phyloP scores from a whole-genome alignment of 306 rosid genomes.

The Crotalaria pallida region DNA sequence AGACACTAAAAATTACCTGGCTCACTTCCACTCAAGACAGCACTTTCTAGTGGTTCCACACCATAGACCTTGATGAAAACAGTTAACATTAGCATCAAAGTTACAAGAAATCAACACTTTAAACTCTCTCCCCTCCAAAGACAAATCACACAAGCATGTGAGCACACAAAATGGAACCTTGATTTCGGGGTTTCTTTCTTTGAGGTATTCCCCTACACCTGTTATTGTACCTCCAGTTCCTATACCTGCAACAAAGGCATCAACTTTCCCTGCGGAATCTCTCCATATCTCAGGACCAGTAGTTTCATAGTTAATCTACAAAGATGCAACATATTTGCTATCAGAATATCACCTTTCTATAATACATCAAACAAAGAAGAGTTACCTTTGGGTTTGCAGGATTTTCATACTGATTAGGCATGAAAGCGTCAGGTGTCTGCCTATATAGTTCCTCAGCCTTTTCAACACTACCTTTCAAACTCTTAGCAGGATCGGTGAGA shows the following conservation, averaged over 20 bases:
- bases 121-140: neutral
- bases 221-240: constrained; percentile 74
- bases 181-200: constrained; percentile 57
- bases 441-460: constrained; percentile 42
- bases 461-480: constrained; percentile 35
- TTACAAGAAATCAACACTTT: neutral
- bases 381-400: constrained; percentile 63
- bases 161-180: constrained; percentile 39
- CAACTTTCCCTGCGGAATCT: constrained; percentile 62
- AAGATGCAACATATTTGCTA: neutral
- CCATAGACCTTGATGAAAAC: constrained; percentile 46
- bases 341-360: neutral
- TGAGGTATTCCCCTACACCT: constrained; percentile 64
- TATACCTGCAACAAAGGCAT: constrained; percentile 52
- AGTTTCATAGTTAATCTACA: constrained; percentile 70
- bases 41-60: constrained; percentile 71
- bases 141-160: neutral
- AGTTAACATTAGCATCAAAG: neutral
- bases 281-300: constrained; percentile 86
- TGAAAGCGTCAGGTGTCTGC: constrained; percentile 45
- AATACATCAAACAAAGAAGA: neutral
- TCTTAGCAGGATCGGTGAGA: constrained; percentile 50
- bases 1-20: constrained; percentile 39
- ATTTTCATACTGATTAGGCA: constrained; percentile 47
- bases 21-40: constrained; percentile 59